Base-by-base conservation (phyloP, 176 grass and related monocot genomes). In the Rhynchospora pubera region DNA sequence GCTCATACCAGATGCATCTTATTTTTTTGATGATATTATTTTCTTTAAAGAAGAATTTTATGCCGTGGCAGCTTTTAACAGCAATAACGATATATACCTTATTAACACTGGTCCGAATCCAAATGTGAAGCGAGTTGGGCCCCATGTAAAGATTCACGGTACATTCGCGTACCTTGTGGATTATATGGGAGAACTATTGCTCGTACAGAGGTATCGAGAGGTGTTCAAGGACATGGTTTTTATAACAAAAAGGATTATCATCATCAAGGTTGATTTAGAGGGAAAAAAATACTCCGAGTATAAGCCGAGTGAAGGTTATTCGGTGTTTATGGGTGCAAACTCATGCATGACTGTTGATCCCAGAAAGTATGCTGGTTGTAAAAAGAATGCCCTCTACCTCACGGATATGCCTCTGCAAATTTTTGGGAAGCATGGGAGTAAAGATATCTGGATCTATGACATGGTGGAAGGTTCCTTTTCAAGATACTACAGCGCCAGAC, bases 31-130 rank as follows among this genome's bases (percentile, higher is more conserved):
- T 2, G 77, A 79, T 14, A 19, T 79, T 32, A 61, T 79, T 9
- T 57, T 57, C 51, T 79, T 79, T n/a, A 61, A 79, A 39, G 28
- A 58, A 11, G 60, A 79, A 0, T 58, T 79, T 3, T 79, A 79
- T 61, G 77, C 77, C 11, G 28, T 60, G 45, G 32, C 32, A 58
- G 2, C 5, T 57, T 8, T 15, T 5, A 12, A 21, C 18, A 0
- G 2, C 1, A 1, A 16, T 23, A 19, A 32, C 9, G 15, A 44
- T 9, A 69, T 69, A 44, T 69, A 69, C 44, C 12, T 79, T 32
- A 7, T 79, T 32, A 24, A 79, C 21, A 23, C 11, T 5, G 28
- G 55, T 8, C 2, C 14, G 6, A 5, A 44, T 42, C 50, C 55
- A 55, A 61, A 61, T 44, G 7, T 44, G 7, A 19, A 47, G 30